Conservation (phyloP, 2,329 filamentous ascomycete genomes). For the Pseudocercospora fijiensis region DNA sequence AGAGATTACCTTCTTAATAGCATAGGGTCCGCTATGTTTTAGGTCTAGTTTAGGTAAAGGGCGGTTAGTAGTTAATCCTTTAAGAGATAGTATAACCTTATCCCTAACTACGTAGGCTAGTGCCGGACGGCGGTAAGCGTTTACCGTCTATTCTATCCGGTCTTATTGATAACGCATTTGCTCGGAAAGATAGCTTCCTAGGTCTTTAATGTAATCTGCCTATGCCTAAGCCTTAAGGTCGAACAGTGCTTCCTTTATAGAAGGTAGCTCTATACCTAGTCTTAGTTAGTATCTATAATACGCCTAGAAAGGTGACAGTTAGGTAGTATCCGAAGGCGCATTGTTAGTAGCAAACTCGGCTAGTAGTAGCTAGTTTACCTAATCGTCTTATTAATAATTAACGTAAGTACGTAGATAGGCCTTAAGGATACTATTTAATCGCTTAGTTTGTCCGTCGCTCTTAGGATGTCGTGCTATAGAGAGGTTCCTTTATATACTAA, state of each 20-base stretch:
- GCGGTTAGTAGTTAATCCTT: background rate
- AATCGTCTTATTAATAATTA: background rate
- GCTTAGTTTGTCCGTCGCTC: background rate
- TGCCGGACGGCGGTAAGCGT: background rate
- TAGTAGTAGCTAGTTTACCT: too few relatives aligned
- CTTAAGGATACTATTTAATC: background rate
- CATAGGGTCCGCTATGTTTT: background rate
- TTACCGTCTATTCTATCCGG: background rate
- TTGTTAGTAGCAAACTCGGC: background rate
- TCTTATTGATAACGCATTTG: background rate
- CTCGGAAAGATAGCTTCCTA: background rate
- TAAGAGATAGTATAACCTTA: background rate
- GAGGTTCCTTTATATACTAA: background rate
- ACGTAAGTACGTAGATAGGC: background rate
- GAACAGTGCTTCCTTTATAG: background rate
- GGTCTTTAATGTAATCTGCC: background rate
- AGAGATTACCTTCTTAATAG: background rate
- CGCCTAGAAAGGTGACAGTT: background rate
- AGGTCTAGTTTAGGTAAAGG: background rate
- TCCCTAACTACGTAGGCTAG: background rate
- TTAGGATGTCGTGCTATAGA: background rate
- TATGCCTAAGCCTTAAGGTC: background rate
- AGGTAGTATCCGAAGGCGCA: background rate
- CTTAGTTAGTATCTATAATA: background rate
- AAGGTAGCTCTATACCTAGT: background rate